Evolutionary conservation across 1,284 basidiomycete genomes (phyloP), one percentile per base, ranked within the genome.

Genomic region (Irpex sp.): DNA sequence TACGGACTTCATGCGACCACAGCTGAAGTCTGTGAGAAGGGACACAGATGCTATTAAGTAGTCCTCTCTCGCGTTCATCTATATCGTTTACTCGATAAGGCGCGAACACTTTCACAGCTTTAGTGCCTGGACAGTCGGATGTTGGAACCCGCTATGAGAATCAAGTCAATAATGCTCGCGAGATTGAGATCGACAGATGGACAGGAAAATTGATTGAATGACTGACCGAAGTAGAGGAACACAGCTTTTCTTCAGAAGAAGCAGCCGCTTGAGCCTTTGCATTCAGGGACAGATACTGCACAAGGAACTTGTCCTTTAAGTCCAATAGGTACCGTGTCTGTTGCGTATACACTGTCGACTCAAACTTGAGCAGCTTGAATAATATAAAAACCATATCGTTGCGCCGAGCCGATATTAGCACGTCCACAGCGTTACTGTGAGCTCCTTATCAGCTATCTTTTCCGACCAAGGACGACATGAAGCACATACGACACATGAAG

Each of bases 341-440:
- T 57, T 69, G 68, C 1, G 68, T 67, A 52, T 60, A 65, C 14
- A 64, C 58, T 9, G 61, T 61, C 3, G 45, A 47, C 55, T 69
- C 68, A 37, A 59, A 65, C 21, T 52, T 48, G 14, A 69, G 59
- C 5, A 63, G 16, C 39, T 51, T 60, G 9, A 16, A 21, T 42
- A 65, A 56, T 48, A 63, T 63, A 10, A 21, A 18, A 36, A n/a
- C 28, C 5, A 61, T 61, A 9, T 35, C 52, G 5, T n/a, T 54
- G 33, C 56, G 53, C 42, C 57, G 61, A 2, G 5, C 23, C 28
- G 61, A 23, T 8, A 66, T 33, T 18, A 67, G 58, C 5, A 65
- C 59, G 33, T 59, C 37, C 5, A 61, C 56, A 35, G 48, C 45
- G 18, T 21, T 58, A 12, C 64, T 66, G 37, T 16, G 9, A 21